These are phyloP conservation scores for Tylopilus sp. DNA, from an alignment of 768 basidiomycete species.

Conservation along the genomic window DNA sequence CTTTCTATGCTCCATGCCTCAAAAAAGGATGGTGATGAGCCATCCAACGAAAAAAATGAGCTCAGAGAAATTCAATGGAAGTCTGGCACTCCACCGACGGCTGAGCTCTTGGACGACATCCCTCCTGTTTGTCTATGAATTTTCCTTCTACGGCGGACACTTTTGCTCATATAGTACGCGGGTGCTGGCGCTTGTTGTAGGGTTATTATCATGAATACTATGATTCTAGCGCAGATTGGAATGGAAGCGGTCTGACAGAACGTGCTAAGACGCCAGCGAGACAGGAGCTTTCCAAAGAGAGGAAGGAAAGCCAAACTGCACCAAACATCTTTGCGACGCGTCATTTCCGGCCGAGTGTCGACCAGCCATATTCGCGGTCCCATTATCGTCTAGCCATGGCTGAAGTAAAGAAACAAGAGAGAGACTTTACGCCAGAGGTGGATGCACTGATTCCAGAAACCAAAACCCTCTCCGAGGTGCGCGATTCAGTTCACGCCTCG, in stretches of 20 bases:
- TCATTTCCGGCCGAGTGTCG: slow-evolving; percentile 37
- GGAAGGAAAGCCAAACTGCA: slow-evolving; percentile 30
- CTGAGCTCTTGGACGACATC: slow-evolving; percentile 30
- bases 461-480: slow-evolving; percentile 66
- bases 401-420: slow-evolving; percentile 81
- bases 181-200: slow-evolving; percentile 48
- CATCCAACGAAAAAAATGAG: slow-evolving; percentile 29
- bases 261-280: slow-evolving; percentile 14
- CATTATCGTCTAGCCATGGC: slow-evolving; percentile 57
- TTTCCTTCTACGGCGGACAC: slow-evolving; percentile 32
- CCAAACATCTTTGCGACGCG: slow-evolving; percentile 62
- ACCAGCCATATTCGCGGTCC: slow-evolving; percentile 40
- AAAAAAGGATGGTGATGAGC: slow-evolving; percentile 29
- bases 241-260: slow-evolving; percentile 29
- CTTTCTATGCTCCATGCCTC: slow-evolving; percentile 32
- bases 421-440: slow-evolving; percentile 84
- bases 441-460: slow-evolving; percentile 70
- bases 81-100: slow-evolving; percentile 27
- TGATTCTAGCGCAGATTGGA: slow-evolving; percentile 32
- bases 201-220: slow-evolving; percentile 39
- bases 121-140: slow-evolving; percentile 52
- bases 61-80: slow-evolving; percentile 23
- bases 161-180: slow-evolving; percentile 43
- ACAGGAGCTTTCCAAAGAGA: slow-evolving; percentile 24
- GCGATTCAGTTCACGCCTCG: slow-evolving; percentile 12